Conservation (phyloP, 2,329 filamentous ascomycete genomes). For the Penicillium sp. region DNA sequence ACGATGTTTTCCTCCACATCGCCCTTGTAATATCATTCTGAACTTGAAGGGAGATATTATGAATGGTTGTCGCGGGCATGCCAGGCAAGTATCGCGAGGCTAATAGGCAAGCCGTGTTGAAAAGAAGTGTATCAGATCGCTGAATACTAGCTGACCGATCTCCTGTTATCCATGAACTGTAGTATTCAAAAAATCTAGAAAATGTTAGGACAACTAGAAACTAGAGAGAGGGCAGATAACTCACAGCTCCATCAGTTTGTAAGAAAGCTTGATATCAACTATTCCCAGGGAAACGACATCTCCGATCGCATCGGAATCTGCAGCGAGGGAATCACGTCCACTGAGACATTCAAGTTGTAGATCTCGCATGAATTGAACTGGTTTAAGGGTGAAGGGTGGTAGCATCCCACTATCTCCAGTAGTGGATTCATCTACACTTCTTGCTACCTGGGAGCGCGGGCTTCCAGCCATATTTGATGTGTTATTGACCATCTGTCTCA, state of each 20-base stretch:
- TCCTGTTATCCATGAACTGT: constrained; percentile 37
- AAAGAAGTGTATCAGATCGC: constrained; percentile 35
- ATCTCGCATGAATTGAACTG: constrained; percentile 37
- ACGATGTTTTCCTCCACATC: constrained; percentile 34
- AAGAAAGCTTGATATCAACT: constrained; percentile 35
- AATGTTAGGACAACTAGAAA: constrained; percentile 1
- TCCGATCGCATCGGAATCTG: constrained; percentile 28
- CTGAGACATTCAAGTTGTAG: constrained; percentile 38
- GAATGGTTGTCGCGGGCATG: constrained; percentile 31
- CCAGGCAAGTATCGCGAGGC: constrained; percentile 39
- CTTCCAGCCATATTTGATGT: constrained; percentile 24
- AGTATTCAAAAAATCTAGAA: constrained; percentile 31
- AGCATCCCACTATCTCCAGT: constrained; percentile 25
- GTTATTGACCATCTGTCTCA: constrained; percentile 37
- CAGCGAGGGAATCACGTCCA: constrained; percentile 26
- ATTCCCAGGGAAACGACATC: constrained; percentile 34
- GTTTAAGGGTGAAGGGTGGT: constrained; percentile 32
- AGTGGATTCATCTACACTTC: constrained; percentile 30
- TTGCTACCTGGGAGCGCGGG: constrained; percentile 20
- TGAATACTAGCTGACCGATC: constrained; percentile 35
- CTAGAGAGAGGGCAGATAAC: constrained; percentile 4
- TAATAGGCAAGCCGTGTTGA: constrained; percentile 38
- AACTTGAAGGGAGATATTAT: constrained; percentile 37
- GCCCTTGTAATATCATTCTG: constrained; percentile 35
- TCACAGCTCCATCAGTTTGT: constrained; percentile 38